Evolutionary conservation across 192 early-diverging fungal species (phyloP).

Genomic region (Podila verticillata): DNA sequence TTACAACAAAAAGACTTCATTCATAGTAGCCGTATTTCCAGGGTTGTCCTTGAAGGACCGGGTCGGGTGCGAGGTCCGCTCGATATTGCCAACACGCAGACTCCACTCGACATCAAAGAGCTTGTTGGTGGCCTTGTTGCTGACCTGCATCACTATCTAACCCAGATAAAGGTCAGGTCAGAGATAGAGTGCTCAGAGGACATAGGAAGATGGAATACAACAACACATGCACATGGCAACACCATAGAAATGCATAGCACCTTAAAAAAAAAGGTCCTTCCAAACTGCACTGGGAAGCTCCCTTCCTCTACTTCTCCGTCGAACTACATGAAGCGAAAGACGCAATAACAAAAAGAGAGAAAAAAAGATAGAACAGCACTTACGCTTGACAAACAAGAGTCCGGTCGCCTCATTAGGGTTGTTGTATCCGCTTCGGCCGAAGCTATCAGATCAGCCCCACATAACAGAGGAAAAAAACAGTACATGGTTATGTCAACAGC

Average conservation of each 20-base stretch:
- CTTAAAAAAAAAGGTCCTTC: too few species aligned
- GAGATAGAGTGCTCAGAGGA: background rate
- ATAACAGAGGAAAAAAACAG: background rate
- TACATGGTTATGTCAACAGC: background rate
- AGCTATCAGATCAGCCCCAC: background rate
- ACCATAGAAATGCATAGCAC: too few species aligned
- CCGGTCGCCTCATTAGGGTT: conserved; percentile 44
- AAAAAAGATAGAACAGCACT: background rate
- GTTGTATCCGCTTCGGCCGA: conserved; percentile 25
- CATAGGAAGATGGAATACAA: too few species aligned
- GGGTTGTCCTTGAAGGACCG: conserved; percentile 47
- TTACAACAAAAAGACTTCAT: conserved; percentile 46
- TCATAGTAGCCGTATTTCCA: conserved; percentile 46
- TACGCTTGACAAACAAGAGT: conserved; percentile 39
- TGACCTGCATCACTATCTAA: conserved; percentile 39
- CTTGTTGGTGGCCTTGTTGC: conserved; percentile 36
- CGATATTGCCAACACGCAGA: conserved; percentile 24
- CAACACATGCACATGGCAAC: too few species aligned
- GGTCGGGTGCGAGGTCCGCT: conserved; percentile 35
- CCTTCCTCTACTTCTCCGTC: too few species aligned
- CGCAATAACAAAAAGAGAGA: too few species aligned
- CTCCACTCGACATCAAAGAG: conserved; percentile 42
- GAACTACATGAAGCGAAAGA: too few species aligned
- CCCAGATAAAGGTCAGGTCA: background rate
- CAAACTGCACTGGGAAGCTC: too few species aligned